Evolutionary conservation across 805 yeast genomes (phyloP), one percentile per base, ranked within the genome.

Genomic region (Candida yuanshanica): DNA sequence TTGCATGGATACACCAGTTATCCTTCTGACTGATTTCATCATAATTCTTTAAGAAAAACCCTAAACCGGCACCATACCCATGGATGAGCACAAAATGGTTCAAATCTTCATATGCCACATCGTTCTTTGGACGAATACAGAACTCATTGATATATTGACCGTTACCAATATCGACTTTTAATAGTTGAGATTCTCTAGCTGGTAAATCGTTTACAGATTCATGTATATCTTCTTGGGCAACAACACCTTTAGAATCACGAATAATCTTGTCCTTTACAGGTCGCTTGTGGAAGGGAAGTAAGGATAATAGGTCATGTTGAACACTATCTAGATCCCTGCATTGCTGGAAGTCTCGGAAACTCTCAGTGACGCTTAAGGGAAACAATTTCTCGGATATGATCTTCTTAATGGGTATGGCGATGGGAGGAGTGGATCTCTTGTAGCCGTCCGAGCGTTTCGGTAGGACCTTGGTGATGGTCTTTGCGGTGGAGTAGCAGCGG

Each of bases 21-120:
- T 61, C 51, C 13, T 60, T 51, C 11, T 42, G 33, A 1, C 73
- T 59, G 22, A 81, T 59, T 4, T 65, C 66, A 45, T 82, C 83
- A 44, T 85, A 73, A 60, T 89, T 91, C 52, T 81, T 81, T 40
- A 83, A 65, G 53, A 82, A 93, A 50, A 89, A 81, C 0, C 96
- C 98, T 21, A 89, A 64, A 1, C 95, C 93, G 0, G 98, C 97
- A 4, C 96, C 98, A 56, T 91, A 91, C 0, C 99, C 99, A 62
- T 91, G 99, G 11, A 91, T 69, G 38, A 91, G 65, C 0, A 93
- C 87, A 20, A 89, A 60, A 60, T 83, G 75, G 50, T 64, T 65
- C 37, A 60, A 40, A 9, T 33, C n/a, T 20, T 33, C 29, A 26
- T 39, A 39, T 25, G 31, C 41, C 46, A 31, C 59, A 25, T 66